A percentile compares a stretch with the other conserved stretches of the same genome.
Evolutionary conservation across 2,329 filamentous ascomycete genomes (phyloP).

Genomic region (Neonectria faginata): DNA sequence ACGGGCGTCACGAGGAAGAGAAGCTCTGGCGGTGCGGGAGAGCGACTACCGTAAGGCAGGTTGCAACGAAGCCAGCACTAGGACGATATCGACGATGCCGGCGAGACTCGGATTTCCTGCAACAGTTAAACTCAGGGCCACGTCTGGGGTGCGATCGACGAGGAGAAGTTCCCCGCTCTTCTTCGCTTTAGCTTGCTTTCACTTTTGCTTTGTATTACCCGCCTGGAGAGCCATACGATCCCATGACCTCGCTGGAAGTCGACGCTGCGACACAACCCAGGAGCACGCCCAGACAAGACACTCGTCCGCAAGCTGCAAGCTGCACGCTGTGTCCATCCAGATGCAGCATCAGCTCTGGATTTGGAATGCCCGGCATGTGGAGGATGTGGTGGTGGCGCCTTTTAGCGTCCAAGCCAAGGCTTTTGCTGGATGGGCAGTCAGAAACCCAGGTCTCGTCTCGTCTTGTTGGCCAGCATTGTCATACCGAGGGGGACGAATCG

Average conservation of each 20-base stretch:
- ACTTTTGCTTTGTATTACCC: background rate
- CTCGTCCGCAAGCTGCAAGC: conserved; percentile 1
- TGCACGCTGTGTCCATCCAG: background rate
- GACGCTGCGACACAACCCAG: background rate
- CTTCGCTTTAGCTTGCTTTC: background rate
- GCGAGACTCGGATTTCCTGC: conserved; percentile 39
- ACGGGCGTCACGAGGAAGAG: conserved; percentile 16
- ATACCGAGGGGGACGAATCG: background rate
- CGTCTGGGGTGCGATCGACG: conserved; percentile 29
- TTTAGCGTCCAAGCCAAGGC: conserved; percentile 24
- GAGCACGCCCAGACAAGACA: conserved; percentile 9
- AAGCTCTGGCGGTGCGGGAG: conserved; percentile 1
- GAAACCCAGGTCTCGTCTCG: background rate
- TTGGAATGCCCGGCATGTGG: conserved; percentile 26
- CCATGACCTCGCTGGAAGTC: conserved; percentile 14
- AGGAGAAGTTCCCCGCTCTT: background rate
- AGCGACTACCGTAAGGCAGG: background rate
- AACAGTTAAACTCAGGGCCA: conserved; percentile 42
- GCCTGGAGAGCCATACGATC: conserved; percentile 4
- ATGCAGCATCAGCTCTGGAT: conserved; percentile 10
- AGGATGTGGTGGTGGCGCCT: conserved; percentile 20
- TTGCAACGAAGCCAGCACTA: conserved; percentile 28
- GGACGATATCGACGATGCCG: conserved; percentile 38
- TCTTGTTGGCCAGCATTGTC: conserved; percentile 2
- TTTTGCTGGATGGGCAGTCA: background rate